phyloP scores from a whole-genome alignment of 257 asterid species.

The Orobanche coerulescens region DNA sequence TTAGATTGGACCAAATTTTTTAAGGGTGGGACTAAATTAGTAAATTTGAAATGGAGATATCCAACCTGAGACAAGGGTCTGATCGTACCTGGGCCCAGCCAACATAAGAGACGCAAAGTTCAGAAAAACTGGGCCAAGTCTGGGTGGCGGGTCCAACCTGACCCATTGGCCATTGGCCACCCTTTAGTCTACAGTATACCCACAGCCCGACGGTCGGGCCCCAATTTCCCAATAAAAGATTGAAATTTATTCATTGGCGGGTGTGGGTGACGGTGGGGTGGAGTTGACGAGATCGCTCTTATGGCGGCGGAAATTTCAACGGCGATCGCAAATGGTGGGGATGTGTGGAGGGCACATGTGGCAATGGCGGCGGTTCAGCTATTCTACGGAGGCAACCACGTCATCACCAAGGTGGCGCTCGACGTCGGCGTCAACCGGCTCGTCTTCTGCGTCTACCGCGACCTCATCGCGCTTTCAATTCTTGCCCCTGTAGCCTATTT shows the following conservation, averaged over 20 bases:
- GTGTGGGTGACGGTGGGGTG: neutral
- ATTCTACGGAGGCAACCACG: slow-evolving; percentile 78
- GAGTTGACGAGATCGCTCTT: neutral
- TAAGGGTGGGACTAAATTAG: too few species aligned
- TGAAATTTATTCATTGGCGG: neutral
- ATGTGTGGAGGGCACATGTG: slow-evolving; percentile 55
- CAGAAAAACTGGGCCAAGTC: too few species aligned
- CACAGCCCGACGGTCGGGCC: too few species aligned
- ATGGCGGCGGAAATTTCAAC: slow-evolving; percentile 28
- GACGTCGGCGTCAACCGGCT: slow-evolving; percentile 76
- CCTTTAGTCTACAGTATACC: too few species aligned
- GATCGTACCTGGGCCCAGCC: too few species aligned
- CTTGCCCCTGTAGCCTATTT: slow-evolving; percentile 88
- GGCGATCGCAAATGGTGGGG: slow-evolving; percentile 33
- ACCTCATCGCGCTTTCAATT: slow-evolving; percentile 65
- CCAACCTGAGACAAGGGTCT: too few species aligned
- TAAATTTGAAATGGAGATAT: too few species aligned
- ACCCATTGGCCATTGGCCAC: too few species aligned
- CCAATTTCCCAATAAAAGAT: too few species aligned
- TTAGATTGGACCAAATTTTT: too few species aligned
- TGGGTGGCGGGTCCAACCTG: too few species aligned
- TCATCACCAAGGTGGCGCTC: slow-evolving; percentile 83
- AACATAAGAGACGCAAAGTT: too few species aligned
- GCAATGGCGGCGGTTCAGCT: slow-evolving; percentile 87
- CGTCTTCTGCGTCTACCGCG: slow-evolving; percentile 79